These are phyloP conservation scores for Venturia asperata DNA, from an alignment of 2,329 filamentous ascomycete species.

Conservation along the genomic window DNA sequence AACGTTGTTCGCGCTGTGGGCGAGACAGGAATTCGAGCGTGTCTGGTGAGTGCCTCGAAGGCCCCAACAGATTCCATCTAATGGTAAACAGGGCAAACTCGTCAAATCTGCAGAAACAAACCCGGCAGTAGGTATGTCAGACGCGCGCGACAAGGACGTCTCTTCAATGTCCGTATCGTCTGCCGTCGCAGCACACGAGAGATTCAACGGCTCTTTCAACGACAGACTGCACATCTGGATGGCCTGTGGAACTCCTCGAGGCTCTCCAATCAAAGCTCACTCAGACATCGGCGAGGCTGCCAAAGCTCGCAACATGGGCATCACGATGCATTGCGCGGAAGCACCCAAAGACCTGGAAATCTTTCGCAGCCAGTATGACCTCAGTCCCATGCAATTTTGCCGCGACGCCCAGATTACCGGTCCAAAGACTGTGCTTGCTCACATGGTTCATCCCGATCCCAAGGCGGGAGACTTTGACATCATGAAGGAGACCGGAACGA, in stretches of 20 bases:
- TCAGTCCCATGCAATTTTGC: slow-evolving; percentile 41
- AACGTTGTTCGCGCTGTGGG: slow-evolving; percentile 16
- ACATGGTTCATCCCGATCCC: slow-evolving; percentile 45
- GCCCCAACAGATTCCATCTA: neutral
- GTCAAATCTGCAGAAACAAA: slow-evolving; percentile 18
- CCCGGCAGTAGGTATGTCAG: neutral
- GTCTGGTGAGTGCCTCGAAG: slow-evolving; percentile 4
- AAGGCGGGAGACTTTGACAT: slow-evolving; percentile 13
- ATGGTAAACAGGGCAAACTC: slow-evolving; percentile 5
- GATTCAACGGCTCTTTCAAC: slow-evolving; percentile 31
- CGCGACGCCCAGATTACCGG: slow-evolving; percentile 34
- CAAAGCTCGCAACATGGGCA: slow-evolving; percentile 28
- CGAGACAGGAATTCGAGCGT: slow-evolving; percentile 17
- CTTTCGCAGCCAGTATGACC: slow-evolving; percentile 25
- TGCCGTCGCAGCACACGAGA: slow-evolving; percentile 31
- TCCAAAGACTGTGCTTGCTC: slow-evolving; percentile 42
- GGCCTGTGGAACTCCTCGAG: slow-evolving; percentile 33
- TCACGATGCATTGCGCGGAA: slow-evolving; percentile 37
- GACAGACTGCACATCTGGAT: slow-evolving; percentile 35
- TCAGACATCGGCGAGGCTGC: slow-evolving; percentile 31
- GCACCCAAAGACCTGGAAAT: slow-evolving; percentile 30
- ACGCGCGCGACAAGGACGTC: slow-evolving; percentile 15
- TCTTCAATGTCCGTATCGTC: slow-evolving; percentile 26
- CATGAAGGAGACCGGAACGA: slow-evolving; percentile 32
- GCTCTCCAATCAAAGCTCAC: slow-evolving; percentile 31